Base-by-base conservation (phyloP, 495 filamentous ascomycete species). In the Amphirosellinia nigrospora region DNA sequence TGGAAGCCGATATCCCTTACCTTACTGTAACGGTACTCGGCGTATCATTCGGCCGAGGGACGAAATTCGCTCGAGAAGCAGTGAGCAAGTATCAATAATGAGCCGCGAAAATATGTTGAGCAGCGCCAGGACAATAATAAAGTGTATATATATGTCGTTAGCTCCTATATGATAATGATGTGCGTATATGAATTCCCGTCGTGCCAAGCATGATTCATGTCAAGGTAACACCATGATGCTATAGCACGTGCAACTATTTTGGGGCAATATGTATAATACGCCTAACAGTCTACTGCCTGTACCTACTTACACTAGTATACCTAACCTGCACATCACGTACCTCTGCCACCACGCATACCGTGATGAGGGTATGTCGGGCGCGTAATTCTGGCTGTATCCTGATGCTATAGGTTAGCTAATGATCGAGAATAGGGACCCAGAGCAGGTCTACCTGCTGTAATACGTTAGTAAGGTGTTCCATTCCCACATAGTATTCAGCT, bases 351-450 rank as follows among this genome's bases (percentile, higher is more conserved):
- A 46, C 34, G 34, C 7, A 36, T 36, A 36, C 34, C n/a, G 15
- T 41, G 8, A 16, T 15, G 41, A 45, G n/a, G 41, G 41, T 16
- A 52, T 52, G 48, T 28, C 30, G 2, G 0, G 26, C 26, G 48
- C 21, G 7, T 23, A 26, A 28, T 10, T 30, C 48, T 13, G 48
- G 21, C 50, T 30, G 10, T 5, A 53, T 53, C 50, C 50, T 53
- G 26, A 53, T 23, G 21, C 30, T 58, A 58, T 58, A 58, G 19
- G 36, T 62, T 62, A 62, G 59, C 38, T 62, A 62, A 62, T 62
- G 59, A 62, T 7, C n/a, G 23, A 62, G 23, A 23, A 62, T 26
- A 30, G 9, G 26, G 50, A 52, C 7, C 34, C 10, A 10, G 36
- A 39, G 23, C 34, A 16, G 21, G 36, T 60, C 6, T 32, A 36